phyloP scores from a whole-genome alignment of 1,284 basidiomycete species.

The Apiotrichum sp. region DNA sequence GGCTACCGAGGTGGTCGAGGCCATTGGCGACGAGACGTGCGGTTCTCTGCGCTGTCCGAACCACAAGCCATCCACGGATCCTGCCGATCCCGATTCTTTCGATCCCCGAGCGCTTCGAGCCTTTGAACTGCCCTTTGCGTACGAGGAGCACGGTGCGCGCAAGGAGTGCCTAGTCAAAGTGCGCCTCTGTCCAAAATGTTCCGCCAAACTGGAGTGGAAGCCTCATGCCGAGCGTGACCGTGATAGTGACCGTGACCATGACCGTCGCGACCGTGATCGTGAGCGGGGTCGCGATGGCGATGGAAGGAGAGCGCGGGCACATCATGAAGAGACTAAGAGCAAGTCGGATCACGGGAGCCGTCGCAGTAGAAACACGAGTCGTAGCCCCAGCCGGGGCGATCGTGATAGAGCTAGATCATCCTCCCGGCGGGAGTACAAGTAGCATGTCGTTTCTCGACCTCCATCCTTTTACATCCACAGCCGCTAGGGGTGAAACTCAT shows the following conservation, averaged over 20 bases:
- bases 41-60: conserved; percentile 74
- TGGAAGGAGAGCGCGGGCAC: too few species aligned
- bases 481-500: too few species aligned
- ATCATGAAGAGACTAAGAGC: too few species aligned
- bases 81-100: conserved; percentile 24
- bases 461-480: too few species aligned
- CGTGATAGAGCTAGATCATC: background rate
- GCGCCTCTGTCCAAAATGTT: conserved; percentile 69
- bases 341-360: too few species aligned
- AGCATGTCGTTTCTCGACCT: too few species aligned
- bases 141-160: conserved; percentile 65
- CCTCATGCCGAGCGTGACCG: conserved; percentile 31
- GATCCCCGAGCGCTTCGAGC: conserved; percentile 50
- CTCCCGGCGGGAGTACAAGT: background rate
- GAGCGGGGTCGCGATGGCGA: too few species aligned
- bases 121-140: conserved; percentile 80
- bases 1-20: conserved; percentile 75
- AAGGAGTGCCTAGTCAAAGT: conserved; percentile 84
- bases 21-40: conserved; percentile 76
- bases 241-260: background rate
- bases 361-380: background rate
- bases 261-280: background rate
- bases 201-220: conserved; percentile 80
- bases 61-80: conserved; percentile 49
- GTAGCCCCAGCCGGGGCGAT: background rate